Evolutionary conservation across 495 filamentous ascomycete species (phyloP).

Genomic region (Chaetomium fimeti): DNA sequence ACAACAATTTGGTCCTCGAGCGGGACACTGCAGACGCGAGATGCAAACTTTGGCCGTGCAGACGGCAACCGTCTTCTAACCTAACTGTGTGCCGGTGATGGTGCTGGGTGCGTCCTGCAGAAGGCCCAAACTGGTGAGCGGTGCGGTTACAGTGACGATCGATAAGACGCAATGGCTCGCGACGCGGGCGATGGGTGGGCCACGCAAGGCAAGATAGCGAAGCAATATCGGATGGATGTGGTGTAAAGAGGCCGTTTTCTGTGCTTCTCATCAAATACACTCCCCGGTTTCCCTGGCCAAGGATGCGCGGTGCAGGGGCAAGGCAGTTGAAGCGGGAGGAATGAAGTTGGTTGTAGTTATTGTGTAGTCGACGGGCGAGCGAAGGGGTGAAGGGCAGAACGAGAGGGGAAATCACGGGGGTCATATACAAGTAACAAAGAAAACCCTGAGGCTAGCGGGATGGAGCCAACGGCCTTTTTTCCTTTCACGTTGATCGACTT

Average conservation of each 20-base stretch:
- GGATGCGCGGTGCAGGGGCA: not conserved
- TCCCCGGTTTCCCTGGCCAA: not conserved
- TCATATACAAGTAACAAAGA: constrained; percentile 3
- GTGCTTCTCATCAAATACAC: not conserved
- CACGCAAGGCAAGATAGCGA: constrained; percentile 9
- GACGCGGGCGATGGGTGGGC: constrained; percentile 2
- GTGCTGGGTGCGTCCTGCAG: constrained; percentile 18
- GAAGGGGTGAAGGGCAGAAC: not conserved
- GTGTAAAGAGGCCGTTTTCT: not conserved
- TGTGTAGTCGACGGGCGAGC: not conserved
- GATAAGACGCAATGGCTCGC: not conserved
- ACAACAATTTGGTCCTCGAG: constrained; percentile 23
- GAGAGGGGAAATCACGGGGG: not conserved
- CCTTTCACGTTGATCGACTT: constrained; percentile 2
- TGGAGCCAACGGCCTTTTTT: not conserved
- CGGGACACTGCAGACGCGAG: constrained; percentile 22
- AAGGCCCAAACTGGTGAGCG: constrained; percentile 14
- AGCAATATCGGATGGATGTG: constrained; percentile 2
- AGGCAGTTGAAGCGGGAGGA: not conserved
- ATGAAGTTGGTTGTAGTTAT: not conserved
- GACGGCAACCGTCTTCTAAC: constrained; percentile 2
- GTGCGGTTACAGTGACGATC: constrained; percentile 15
- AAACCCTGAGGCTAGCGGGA: not conserved
- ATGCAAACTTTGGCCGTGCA: constrained; percentile 12
- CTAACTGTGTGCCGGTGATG: not conserved